Percentiles rank a stretch among this genome's conserved stretches.
phyloP scores from a whole-genome alignment of 495 filamentous ascomycete genomes.

The Aspergillus hancockii region DNA sequence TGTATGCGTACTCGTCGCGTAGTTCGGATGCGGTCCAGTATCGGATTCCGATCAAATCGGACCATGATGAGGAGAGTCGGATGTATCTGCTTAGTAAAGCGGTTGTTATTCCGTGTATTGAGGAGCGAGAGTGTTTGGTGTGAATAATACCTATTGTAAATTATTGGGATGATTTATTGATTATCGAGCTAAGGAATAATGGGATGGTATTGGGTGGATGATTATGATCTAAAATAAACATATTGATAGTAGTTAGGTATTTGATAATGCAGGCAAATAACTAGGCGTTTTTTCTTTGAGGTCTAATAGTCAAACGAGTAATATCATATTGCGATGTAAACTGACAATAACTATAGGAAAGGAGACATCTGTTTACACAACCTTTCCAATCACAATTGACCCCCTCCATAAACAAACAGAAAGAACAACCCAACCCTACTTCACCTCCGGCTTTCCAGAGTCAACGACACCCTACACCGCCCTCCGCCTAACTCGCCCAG shows the following conservation, averaged over 20 bases:
- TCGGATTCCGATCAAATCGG: not conserved
- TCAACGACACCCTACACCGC: not conserved
- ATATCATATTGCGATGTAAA: not conserved
- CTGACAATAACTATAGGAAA: not conserved
- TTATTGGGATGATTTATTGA: not conserved
- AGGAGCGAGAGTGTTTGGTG: too few species aligned
- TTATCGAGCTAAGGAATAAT: too few species aligned
- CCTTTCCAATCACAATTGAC: too few species aligned
- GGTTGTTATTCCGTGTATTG: not conserved
- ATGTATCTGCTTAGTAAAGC: not conserved
- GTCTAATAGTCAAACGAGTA: too few species aligned
- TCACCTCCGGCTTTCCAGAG: not conserved
- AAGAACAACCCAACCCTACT: not conserved
- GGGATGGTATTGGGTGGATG: not conserved
- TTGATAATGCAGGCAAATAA: too few species aligned
- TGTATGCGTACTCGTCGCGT: not conserved
- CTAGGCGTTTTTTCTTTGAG: too few species aligned
- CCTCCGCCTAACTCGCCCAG: slow-evolving; percentile 30
- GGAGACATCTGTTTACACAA: not conserved
- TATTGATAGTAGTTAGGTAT: not conserved
- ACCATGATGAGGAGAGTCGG: not conserved
- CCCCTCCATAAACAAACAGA: too few species aligned
- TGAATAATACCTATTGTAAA: not conserved
- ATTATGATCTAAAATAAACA: not conserved
- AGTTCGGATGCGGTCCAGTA: not conserved